Evolutionary conservation across 768 basidiomycete genomes (phyloP).

Genomic region (Coprinopsis cinerea): DNA sequence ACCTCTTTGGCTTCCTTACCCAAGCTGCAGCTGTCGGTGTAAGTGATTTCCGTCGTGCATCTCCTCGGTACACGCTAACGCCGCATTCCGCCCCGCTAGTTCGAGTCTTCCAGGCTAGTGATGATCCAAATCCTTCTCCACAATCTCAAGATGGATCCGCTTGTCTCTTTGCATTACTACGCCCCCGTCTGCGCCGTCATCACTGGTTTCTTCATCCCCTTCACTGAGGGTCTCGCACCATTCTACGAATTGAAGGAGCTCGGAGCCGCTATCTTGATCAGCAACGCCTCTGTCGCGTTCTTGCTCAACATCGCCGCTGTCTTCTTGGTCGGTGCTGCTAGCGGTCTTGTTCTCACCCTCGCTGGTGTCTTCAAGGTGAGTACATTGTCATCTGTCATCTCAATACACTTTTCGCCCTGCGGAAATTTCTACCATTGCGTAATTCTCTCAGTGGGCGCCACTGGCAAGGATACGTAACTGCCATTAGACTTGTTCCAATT

Average conservation of each 20-base stretch:
- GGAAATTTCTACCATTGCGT: background rate
- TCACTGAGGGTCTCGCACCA: slow-evolving; percentile 88
- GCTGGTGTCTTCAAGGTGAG: slow-evolving; percentile 89
- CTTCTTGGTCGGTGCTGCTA: slow-evolving; percentile 85
- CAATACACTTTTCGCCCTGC: background rate
- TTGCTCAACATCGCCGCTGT: slow-evolving; percentile 89
- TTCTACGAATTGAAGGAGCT: slow-evolving; percentile 66
- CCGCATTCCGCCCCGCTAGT: slow-evolving; percentile 36
- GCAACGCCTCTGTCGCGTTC: slow-evolving; percentile 87
- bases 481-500: too few relatives aligned
- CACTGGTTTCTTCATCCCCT: slow-evolving; percentile 80
- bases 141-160: slow-evolving; percentile 95
- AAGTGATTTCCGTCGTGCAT: slow-evolving; percentile 26
- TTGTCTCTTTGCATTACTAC: slow-evolving; percentile 93
- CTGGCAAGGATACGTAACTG: too few relatives aligned
- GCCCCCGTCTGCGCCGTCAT: slow-evolving; percentile 92
- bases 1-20: slow-evolving; percentile 79
- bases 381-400: slow-evolving; percentile 5
- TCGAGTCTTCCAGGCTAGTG: slow-evolving; percentile 90
- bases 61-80: background rate
- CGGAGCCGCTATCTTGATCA: slow-evolving; percentile 66
- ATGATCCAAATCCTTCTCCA: slow-evolving; percentile 95
- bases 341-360: slow-evolving; percentile 84
- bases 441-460: too few relatives aligned
- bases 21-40: slow-evolving; percentile 85